phyloP scores from a whole-genome alignment of 192 early-diverging fungal genomes.

The Coemansia sp. region DNA sequence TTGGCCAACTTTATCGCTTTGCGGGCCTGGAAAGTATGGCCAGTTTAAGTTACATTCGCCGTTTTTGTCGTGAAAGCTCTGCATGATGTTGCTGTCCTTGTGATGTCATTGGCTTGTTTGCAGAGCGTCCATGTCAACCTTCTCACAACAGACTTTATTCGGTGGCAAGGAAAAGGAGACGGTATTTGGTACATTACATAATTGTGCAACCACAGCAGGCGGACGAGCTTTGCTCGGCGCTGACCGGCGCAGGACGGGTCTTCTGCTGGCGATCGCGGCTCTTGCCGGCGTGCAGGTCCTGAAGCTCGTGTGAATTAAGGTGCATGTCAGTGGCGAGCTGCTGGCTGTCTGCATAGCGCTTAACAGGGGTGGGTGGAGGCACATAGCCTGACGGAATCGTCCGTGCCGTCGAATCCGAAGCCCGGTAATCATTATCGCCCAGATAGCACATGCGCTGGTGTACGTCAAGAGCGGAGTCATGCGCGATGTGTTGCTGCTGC shows the following conservation, averaged over 20 bases:
- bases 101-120: no score
- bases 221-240: conserved; percentile 9
- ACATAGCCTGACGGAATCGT: not conserved
- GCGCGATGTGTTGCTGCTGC: conserved; percentile 2
- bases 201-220: conserved; percentile 38
- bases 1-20: no score
- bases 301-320: not conserved
- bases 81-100: no score
- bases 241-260: not conserved
- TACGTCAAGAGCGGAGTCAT: conserved; percentile 4
- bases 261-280: conserved; percentile 7
- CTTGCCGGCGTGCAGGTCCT: not conserved
- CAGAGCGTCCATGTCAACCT: no score
- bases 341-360: not conserved
- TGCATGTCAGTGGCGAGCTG: not conserved
- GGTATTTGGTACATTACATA: no score
- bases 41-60: no score
- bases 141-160: no score
- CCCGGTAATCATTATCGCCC: not conserved
- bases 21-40: no score
- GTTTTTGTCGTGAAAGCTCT: no score
- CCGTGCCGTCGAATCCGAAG: not conserved
- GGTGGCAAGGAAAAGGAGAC: no score
- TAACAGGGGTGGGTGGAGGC: not conserved
- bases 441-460: not conserved